Conservation (phyloP, 306 rosid species). For the Oemleria cerasiformis region DNA sequence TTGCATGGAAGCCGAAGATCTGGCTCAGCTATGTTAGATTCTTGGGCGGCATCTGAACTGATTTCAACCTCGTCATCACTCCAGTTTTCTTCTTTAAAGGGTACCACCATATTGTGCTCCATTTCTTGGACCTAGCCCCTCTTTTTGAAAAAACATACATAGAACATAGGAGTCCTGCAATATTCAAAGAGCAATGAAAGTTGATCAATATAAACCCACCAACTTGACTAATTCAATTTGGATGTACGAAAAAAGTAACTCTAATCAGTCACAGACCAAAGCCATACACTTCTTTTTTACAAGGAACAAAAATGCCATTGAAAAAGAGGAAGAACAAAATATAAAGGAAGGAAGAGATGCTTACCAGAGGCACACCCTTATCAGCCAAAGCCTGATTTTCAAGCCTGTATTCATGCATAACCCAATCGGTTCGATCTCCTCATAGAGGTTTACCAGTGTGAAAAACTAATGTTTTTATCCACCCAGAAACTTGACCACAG, state of each 20-base stretch:
- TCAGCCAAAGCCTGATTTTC: slow-evolving; percentile 36
- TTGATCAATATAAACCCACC: not conserved
- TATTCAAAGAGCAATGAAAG: slow-evolving; percentile 15
- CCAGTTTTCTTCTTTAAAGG: slow-evolving; percentile 69
- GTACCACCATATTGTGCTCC: slow-evolving; percentile 64
- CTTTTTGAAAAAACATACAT: slow-evolving; percentile 57
- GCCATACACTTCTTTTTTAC: not conserved
- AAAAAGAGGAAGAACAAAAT: not conserved
- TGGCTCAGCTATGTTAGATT: slow-evolving; percentile 15
- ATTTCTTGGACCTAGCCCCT: slow-evolving; percentile 67
- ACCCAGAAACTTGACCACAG: slow-evolving; percentile 46
- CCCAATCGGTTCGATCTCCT: slow-evolving; percentile 83
- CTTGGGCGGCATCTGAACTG: slow-evolving; percentile 22
- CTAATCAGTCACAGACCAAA: not conserved
- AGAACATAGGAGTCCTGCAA: slow-evolving; percentile 63
- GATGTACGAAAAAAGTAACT: not conserved
- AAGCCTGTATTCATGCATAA: slow-evolving; percentile 76
- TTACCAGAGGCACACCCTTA: slow-evolving; percentile 49
- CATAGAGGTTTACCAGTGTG: slow-evolving; percentile 48
- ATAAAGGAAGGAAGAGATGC: not conserved
- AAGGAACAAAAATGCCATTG: not conserved
- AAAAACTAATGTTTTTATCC: slow-evolving; percentile 64
- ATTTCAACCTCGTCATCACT: slow-evolving; percentile 38
- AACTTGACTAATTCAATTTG: not conserved
- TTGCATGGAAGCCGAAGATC: slow-evolving; percentile 13